Conservation (phyloP, 805 yeast species). For the Starmerella cellae region DNA sequence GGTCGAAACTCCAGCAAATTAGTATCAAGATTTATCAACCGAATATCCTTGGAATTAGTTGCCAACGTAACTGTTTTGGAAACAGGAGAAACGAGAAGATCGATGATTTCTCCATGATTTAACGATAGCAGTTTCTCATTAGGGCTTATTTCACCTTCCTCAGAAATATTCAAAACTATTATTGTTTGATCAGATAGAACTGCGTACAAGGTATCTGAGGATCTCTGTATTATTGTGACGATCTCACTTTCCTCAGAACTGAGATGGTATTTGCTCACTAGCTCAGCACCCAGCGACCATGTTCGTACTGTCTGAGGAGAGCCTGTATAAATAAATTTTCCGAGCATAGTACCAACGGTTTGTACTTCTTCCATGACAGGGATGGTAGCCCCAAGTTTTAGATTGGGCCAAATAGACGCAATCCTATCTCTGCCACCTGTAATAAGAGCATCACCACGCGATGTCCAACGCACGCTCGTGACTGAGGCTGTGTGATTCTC, state of each 20-base stretch:
- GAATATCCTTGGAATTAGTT: conserved; percentile 79
- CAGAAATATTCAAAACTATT: conserved; percentile 33
- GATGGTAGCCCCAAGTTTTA: conserved; percentile 47
- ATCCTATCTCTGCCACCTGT: conserved; percentile 87
- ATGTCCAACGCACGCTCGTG: conserved; percentile 61
- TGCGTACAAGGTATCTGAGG: conserved; percentile 9
- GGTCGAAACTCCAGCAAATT: conserved; percentile 33
- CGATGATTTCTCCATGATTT: conserved; percentile 91
- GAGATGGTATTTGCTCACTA: conserved; percentile 15
- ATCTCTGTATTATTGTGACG: conserved; percentile 3
- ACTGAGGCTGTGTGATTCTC: conserved; percentile 76
- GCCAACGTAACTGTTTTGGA: conserved; percentile 52
- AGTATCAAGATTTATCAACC: conserved; percentile 42
- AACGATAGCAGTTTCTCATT: conserved; percentile 46
- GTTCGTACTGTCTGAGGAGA: conserved; percentile 14
- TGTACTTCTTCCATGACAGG: conserved; percentile 48
- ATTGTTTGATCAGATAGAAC: conserved; percentile 72
- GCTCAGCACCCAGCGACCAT: conserved; percentile 18
- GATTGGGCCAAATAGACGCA: conserved; percentile 39
- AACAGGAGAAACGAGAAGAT: conserved; percentile 46
- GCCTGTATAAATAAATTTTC: conserved; percentile 15
- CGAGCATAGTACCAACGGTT: conserved; percentile 27
- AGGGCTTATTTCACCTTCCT: conserved; percentile 1
- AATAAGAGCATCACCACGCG: conserved; percentile 42
- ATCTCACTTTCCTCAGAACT: conserved; percentile 18